Evolutionary conservation across 495 filamentous ascomycete genomes (phyloP).

Genomic region (Patellaria atrata): DNA sequence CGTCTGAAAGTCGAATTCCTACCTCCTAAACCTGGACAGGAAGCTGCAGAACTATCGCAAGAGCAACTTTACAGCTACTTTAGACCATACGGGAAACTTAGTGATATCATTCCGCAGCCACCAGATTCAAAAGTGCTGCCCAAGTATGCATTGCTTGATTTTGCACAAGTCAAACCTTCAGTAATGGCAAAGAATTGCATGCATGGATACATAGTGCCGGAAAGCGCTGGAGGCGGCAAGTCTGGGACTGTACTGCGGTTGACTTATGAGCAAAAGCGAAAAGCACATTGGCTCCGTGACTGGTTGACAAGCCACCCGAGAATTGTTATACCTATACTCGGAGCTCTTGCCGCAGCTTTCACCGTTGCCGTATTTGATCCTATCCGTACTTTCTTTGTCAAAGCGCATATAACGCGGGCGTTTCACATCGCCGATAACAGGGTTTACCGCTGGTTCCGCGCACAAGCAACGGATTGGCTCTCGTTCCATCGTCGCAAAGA

Average conservation of each 20-base stretch:
- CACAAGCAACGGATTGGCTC: conserved; percentile 59
- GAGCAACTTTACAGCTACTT: conserved; percentile 82
- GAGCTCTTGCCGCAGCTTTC: conserved; percentile 65
- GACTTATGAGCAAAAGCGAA: conserved; percentile 64
- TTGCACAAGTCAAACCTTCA: conserved; percentile 49
- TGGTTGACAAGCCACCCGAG: conserved; percentile 84
- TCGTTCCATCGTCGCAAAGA: conserved; percentile 37
- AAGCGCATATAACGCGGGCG: conserved; percentile 64
- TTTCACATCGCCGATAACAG: conserved; percentile 57
- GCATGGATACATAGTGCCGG: conserved; percentile 61
- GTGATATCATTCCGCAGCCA: conserved; percentile 64
- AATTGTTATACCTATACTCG: conserved; percentile 69
- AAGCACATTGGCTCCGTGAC: conserved; percentile 63
- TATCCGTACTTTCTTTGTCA: conserved; percentile 74
- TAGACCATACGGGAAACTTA: conserved; percentile 74
- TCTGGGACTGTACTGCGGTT: conserved; percentile 60
- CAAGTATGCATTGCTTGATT: conserved; percentile 66
- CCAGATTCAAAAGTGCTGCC: conserved; percentile 72
- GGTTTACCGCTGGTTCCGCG: conserved; percentile 66
- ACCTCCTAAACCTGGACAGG: conserved; percentile 44
- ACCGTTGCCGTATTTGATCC: conserved; percentile 91
- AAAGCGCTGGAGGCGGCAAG: conserved; percentile 51
- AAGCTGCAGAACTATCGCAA: conserved; percentile 64
- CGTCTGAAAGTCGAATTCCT: conserved; percentile 74
- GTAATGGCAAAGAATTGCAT: conserved; percentile 87